Base-by-base conservation (phyloP, 495 filamentous ascomycete genomes). In the Penicillium canescens region DNA sequence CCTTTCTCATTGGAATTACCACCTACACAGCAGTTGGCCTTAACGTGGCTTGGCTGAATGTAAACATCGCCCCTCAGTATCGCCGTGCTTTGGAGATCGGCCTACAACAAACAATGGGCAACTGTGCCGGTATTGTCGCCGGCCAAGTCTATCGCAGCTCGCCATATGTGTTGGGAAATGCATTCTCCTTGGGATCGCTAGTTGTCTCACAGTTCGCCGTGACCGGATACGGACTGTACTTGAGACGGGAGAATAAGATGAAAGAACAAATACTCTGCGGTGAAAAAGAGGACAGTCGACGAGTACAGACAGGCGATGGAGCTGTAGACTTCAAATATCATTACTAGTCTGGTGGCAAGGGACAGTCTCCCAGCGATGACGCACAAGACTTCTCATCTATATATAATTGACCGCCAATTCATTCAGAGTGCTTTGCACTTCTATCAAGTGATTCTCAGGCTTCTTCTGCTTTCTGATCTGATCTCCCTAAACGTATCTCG, bases 41-140 rank as follows among this genome's bases (percentile, higher is more conserved):
- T 16, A 82, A 81, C 60, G 53, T 83, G 13, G 76, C 76, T 8
- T 84, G 81, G 82, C 61, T 84, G 20, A 80, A 81, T 42, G 75
- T 81, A 52, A 86, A 84, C 53, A 63, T 80, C 6, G 79, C 82
- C 2, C 80, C 79, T 21, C 81, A 86, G 41, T 82, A 81, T 51
- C 73, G 78, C 13, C 75, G 82, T 5, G 78, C 83, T 0, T 67
- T 79, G 6, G 79, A 74, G 5, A 78, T 83, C 48, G 82, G 82
- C 1, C 54, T 85, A 24, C 80, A 85, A 44, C 75, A 81, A 21
- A 88, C 82, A 0, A 71, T 85, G 14, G 83, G 78, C 0, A 86
- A 85, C 46, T 77, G 73, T 14, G 82, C 80, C 0, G 80, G 78
- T 9, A 76, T 83, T 16, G 73, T 83, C 6, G 76, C 76, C 0